Evolutionary conservation across 75 land plant species (phyloP).

Genomic region (Picea sitchensis): DNA sequence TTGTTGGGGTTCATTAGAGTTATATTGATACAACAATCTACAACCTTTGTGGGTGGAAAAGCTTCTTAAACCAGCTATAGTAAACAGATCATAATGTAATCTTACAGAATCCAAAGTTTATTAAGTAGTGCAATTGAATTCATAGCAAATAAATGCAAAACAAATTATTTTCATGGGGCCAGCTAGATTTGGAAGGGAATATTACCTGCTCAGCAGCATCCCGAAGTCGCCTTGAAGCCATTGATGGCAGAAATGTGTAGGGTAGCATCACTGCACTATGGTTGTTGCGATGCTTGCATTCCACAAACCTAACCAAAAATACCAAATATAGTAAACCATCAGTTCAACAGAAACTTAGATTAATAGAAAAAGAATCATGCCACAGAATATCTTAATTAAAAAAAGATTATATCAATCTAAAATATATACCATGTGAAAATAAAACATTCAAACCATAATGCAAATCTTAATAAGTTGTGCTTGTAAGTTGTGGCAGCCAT

Average conservation of each 20-base stretch:
- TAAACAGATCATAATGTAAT: too few species aligned
- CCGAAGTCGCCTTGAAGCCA: slow-evolving; percentile 70
- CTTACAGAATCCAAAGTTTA: background rate
- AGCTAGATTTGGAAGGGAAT: background rate
- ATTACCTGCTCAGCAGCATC: slow-evolving; percentile 73
- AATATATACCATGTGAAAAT: background rate
- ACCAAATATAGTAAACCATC: background rate
- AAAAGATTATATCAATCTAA: background rate
- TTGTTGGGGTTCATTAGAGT: too few species aligned
- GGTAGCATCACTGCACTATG: slow-evolving; percentile 62
- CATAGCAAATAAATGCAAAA: background rate
- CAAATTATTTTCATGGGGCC: background rate
- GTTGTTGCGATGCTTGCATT: slow-evolving; percentile 86
- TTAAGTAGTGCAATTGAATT: background rate
- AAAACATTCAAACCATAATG: background rate
- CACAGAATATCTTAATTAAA: background rate
- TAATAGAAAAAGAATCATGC: background rate
- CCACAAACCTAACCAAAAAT: slow-evolving; percentile 67
- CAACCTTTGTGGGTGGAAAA: background rate
- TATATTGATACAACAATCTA: background rate
- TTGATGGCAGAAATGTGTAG: slow-evolving; percentile 80
- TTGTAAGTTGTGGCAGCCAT: too few species aligned
- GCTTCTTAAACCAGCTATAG: too few species aligned
- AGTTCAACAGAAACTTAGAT: background rate
- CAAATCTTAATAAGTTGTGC: background rate